Base-by-base conservation (phyloP, 192 early-diverging fungal species). In the Coemansia guatemalensis region DNA sequence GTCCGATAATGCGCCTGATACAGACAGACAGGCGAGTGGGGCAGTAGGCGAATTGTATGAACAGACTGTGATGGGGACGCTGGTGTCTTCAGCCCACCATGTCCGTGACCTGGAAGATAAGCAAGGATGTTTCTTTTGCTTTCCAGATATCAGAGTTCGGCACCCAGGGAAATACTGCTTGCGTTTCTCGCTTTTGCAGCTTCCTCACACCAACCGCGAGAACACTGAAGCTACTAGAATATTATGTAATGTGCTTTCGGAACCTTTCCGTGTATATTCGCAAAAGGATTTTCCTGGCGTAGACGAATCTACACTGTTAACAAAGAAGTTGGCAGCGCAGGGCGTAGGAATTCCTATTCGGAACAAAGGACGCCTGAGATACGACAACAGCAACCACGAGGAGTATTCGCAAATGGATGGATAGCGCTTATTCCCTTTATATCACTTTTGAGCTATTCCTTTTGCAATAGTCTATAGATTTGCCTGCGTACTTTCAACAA, bases 201-300 rank as follows among this genome's bases (percentile, higher is more conserved):
- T 76, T 14, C 73, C 74, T 1, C 53, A 39, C 8, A 58, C 60
- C 1, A 53, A 41, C 17, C 35, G 2, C n/a, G 26, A 52, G 32
- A 24, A 8, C 9, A 11, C 26, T 5, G 64, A 66, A 56, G 47
- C 73, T 4, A 59, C 47, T 9, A 8, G 27, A 0, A 64, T 65
- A 4, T 56, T 73, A 11, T 39, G 26, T 5, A 39, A 64, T n/a
- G 61, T 65, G 17, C 50, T 62, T 26, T 69, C 79, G 8, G 54
- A 65, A 0, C 49, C 60, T 6, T 73, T 82, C 41, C 66, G 60
- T 0, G 74, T 82, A 1, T 76, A 67, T 53, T 49, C 69, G 21
- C 9, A n/a, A 8, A 73, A 54, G 49, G 74, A 82, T 12, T 82
- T 76, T 35, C 79, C 79, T 0, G 79, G 79, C 14, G 64, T 72